phyloP scores from a whole-genome alignment of 345 rosid genomes.

The Murraya paniculata region DNA sequence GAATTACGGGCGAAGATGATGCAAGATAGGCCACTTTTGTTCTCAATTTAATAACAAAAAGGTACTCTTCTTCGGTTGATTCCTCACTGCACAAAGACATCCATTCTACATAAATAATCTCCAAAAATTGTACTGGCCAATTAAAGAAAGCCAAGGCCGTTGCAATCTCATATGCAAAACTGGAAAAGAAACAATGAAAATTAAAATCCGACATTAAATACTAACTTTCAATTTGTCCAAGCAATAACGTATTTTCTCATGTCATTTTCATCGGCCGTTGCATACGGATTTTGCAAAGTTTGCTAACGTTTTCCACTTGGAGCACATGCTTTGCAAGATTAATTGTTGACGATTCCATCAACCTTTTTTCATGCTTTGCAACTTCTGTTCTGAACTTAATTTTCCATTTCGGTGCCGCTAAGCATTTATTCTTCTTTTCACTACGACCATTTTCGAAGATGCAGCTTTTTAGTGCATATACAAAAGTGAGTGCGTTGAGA shows the following conservation, averaged over 20 bases:
- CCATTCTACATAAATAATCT: not conserved
- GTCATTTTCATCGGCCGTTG: not conserved
- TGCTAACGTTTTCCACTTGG: not conserved
- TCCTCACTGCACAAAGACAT: constrained; percentile 1
- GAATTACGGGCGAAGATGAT: not conserved
- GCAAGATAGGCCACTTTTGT: not conserved
- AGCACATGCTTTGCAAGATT: not conserved
- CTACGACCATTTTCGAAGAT: no score
- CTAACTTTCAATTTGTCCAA: not conserved
- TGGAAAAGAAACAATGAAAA: not conserved
- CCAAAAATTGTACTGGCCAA: not conserved
- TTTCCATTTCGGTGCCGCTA: no score
- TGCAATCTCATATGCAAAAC: not conserved
- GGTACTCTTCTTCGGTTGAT: not conserved
- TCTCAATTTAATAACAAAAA: not conserved
- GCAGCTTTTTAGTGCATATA: no score
- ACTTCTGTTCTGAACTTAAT: no score
- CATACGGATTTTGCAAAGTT: constrained; percentile 2
- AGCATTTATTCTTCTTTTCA: no score
- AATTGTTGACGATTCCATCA: not conserved
- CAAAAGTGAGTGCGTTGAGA: no score
- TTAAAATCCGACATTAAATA: not conserved
- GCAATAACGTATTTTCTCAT: not conserved
- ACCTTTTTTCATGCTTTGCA: not conserved
- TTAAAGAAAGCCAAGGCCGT: not conserved